These are phyloP conservation scores for Phytophthora palmivora DNA, from an alignment of 352 stramenopile genomes.

Conservation along the genomic window DNA sequence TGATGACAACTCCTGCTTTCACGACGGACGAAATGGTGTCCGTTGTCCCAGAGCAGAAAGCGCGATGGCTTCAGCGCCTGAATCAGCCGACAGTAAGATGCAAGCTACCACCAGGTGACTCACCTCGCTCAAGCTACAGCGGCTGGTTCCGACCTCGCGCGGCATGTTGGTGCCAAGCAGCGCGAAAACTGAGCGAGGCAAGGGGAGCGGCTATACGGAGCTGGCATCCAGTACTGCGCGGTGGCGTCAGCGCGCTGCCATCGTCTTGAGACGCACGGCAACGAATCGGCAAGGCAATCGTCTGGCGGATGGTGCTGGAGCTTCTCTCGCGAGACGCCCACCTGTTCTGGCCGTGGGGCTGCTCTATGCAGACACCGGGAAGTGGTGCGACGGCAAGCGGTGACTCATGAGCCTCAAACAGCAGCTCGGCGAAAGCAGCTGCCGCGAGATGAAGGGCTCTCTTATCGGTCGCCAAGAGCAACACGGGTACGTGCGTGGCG, in stretches of 20 bases:
- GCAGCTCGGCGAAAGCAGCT: constrained; percentile 38
- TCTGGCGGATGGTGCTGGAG: constrained; percentile 26
- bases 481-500: constrained; percentile 33
- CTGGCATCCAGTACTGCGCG: constrained; percentile 16
- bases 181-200: constrained; percentile 1
- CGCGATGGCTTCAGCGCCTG: constrained; percentile 33
- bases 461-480: constrained; percentile 34
- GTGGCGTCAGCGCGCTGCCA: constrained; percentile 17
- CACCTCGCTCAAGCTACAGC: constrained; percentile 1
- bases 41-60: constrained; percentile 19
- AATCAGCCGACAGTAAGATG: too few species aligned
- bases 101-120: too few species aligned
- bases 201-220: constrained; percentile 24
- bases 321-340: constrained; percentile 7
- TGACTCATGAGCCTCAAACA: constrained; percentile 23
- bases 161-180: constrained; percentile 2
- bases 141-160: constrained; percentile 13
- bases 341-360: constrained; percentile 39
- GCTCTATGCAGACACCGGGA: constrained; percentile 34
- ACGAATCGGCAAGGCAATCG: constrained; percentile 14
- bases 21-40: constrained; percentile 14
- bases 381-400: constrained; percentile 20
- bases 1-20: constrained; percentile 18
- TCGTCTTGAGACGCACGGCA: constrained; percentile 30
- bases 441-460: constrained; percentile 28